Base-by-base conservation (phyloP, 371 early-diverging fungal genomes). In the Coelomomyces lativittatus region DNA sequence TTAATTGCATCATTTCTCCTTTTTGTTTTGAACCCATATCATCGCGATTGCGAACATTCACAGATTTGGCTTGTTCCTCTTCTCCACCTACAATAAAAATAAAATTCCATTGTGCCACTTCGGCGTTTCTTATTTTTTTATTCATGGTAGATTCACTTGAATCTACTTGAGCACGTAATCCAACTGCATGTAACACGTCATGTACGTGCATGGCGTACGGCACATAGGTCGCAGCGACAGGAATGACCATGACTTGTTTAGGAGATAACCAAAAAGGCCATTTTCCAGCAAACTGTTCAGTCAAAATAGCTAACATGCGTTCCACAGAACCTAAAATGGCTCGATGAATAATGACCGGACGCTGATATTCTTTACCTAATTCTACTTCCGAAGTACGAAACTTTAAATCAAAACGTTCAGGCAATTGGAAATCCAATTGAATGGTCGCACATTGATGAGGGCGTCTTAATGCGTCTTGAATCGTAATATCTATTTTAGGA, bases 401-500 rank as follows among this genome's bases (percentile, higher is more conserved):
- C 46, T 70, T 63, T n/a, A 97, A 63, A 3, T 75, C 70, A 63
- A 97, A 97, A 23, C 93, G 72, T 48, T 69, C 60, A 2, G 97
- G 97, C 35, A 96, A 67, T 56, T 93, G 90, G 59, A 93, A 82
- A 53, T 82, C 83, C 21, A 77, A 82, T 55, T 84, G 77, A 29
- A 80, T 55, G 19, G 79, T 81, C 1, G 73, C 79, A 51, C 69
- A 70, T 52, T 80, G 82, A 43, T 72, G 76, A 55, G 76, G 72
- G 49, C 97, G 83, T 37, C 82, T 72, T 50, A 93, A 73, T 14
- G 95, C 95, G 67, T 99, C 99, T 27, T 80, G 67, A 52, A 99
- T 82, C 34, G 82, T 81, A 56, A 99, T 97, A 70, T 99, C 99
- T 58, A 99, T 91, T 81, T 99, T 99, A 56, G 99, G 99, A 6